Base-by-base conservation (phyloP, 2,329 filamentous ascomycete genomes). In the Aspergillus luchuensis region DNA sequence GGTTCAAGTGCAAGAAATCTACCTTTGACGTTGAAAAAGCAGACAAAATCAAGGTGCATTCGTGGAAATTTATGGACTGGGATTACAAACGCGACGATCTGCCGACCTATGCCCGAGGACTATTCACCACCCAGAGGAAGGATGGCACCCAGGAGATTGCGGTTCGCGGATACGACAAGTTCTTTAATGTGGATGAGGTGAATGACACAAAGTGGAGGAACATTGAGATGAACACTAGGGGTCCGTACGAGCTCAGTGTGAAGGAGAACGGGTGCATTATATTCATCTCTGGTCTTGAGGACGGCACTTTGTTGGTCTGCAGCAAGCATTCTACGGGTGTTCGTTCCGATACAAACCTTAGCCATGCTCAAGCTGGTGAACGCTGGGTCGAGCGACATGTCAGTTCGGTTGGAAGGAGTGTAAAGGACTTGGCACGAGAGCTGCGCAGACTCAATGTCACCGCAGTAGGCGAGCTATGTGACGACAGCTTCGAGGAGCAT, bases 191-290 rank as follows among this genome's bases (percentile, higher is more conserved):
- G 43, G 86, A 86, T 54, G 95, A 99, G 78, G 89, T 96, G 7
- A 76, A 80, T 50, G 87, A 90, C 66, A 99, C 95, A 3, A 85
- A 88, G 69, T 99, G 95, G 95, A 76, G 81, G 15, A 91, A 89
- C 71, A 91, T 99, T 62, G 82, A 89, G 72, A 77, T 78, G 28
- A 84, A 90, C 58, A 98, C 95, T 0, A 81, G 86, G 65, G 92
- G 92, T 0, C 95, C 95, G 0, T 99, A 98, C 70, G 95, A 99
- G 78, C 81, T 99, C 58, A 98, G 92, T 60, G 87, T 98, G 56
- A 99, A 99, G 79, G 95, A 99, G 78, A 99, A 99, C 71, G 95
- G 95, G n/a, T 99, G 95, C 77, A 99, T 99, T 76, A 97, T 99
- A 68, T 99, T 99, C 80, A 88, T 99, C 48, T 89, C 92, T 15